Percentiles rank a stretch among this genome's conserved stretches.
Evolutionary conservation across 306 rosid species (phyloP).

Genomic region (Bauhinia variegata): DNA sequence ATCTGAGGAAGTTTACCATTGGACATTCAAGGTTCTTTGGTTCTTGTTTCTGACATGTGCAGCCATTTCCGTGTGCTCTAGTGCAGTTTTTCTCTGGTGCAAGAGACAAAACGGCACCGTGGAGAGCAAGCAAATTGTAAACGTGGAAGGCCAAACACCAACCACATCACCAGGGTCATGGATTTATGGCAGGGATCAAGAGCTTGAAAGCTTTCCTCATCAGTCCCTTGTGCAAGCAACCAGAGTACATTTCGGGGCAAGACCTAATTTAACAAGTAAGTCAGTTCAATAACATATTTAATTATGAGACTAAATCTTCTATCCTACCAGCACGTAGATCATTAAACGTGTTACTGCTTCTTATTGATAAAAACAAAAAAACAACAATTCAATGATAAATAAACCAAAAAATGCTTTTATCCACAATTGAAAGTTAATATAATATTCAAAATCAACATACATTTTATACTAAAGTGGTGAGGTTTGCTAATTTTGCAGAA

Average conservation of each 20-base stretch:
- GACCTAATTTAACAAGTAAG: slow-evolving; percentile 62
- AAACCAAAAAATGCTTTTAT: no score
- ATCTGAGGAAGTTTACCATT: slow-evolving; percentile 35
- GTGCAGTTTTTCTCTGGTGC: slow-evolving; percentile 51
- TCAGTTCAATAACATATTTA: no score
- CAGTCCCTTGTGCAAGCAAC: slow-evolving; percentile 46
- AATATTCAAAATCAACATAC: no score
- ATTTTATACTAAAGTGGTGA: no score
- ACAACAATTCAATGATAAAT: no score
- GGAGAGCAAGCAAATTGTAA: slow-evolving; percentile 44
- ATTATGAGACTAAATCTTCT: not conserved
- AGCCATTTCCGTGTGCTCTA: slow-evolving; percentile 40
- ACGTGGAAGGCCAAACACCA: slow-evolving; percentile 35
- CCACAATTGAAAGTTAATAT: no score
- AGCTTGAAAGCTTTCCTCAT: slow-evolving; percentile 57
- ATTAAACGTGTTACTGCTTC: no score
- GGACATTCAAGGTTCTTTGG: slow-evolving; percentile 59
- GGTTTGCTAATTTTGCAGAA: slow-evolving; percentile 35
- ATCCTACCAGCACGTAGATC: no score
- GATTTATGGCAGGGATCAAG: slow-evolving; percentile 35
- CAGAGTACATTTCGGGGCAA: slow-evolving; percentile 48
- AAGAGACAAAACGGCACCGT: slow-evolving; percentile 39
- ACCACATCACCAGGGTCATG: slow-evolving; percentile 30
- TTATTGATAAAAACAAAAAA: no score
- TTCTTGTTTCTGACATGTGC: slow-evolving; percentile 37